Base-by-base conservation (phyloP, 2,329 filamentous ascomycete genomes). In the Penicillium nordicum region DNA sequence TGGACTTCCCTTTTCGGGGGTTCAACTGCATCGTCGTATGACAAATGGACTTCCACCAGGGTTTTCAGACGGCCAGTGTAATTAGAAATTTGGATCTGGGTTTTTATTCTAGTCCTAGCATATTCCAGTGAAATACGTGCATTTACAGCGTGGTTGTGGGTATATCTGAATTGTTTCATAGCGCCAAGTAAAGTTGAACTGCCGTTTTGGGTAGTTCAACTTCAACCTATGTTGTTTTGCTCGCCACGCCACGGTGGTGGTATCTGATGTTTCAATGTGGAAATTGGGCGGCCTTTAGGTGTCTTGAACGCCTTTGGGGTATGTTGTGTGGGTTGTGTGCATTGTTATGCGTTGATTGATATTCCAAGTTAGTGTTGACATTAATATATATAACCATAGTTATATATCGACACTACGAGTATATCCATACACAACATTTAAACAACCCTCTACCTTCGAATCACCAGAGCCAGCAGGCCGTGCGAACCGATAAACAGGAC, bases 261-360 rank as follows among this genome's bases (percentile, higher is more conserved):
- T 8, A n/a, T 16, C 9, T 21, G 1, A 3, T 2, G 6, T 1
- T 45, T 10, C 1, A 3, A 4, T 25, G 0, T 8, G 6, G 8
- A 1, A 12, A 3, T 7, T 41, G 0, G 0, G 1, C 16, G 5
- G 10, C 5, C 0, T n/a, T 4, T 4, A 4, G 0, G 2, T 10
- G 7, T 9, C 8, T n/a, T 0, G 2, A 2, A 1, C 3, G 1
- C 4, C 4, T 10, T 10, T 0, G 0, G 4, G 9, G 8, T 18
- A 37, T 1, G 1, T 37, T 5, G 4, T 37, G n/a, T 14, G 6
- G 6, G 5, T 3, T 14, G 2, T 4, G 10, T 29, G 5, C 8
- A 0, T 9, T 34, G 7, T 3, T 1, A 2, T 10, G 5, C 4
- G 12, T 16, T 23, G 8, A 3, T 1, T 11, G 12, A 3, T 18